phyloP scores from a whole-genome alignment of 1,139 yeast species.

The Sugiyamaella paludigena region DNA sequence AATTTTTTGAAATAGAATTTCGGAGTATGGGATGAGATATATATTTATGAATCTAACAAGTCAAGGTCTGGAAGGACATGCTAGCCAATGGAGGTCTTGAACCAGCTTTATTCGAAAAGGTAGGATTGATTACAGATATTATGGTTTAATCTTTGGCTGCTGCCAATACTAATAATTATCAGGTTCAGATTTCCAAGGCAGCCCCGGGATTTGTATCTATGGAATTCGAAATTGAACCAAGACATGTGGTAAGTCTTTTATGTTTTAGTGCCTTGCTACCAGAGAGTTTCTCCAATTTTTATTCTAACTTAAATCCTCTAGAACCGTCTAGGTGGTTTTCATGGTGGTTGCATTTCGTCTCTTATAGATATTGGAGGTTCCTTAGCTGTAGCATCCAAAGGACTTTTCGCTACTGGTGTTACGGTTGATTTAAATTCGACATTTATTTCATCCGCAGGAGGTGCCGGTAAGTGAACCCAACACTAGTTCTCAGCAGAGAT shows the following conservation, averaged over 20 bases:
- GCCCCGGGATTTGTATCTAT: constrained; percentile 38
- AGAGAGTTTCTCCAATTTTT: not conserved
- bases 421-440: constrained; percentile 44
- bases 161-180: not conserved
- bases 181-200: constrained; percentile 30
- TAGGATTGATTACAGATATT: constrained; percentile 19
- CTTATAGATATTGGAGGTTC: constrained; percentile 47
- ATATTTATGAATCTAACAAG: constrained; percentile 9
- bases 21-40: not conserved
- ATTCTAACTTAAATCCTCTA: constrained; percentile 12
- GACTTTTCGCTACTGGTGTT: constrained; percentile 45
- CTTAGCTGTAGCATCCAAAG: constrained; percentile 43
- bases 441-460: constrained; percentile 43
- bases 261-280: too few relatives aligned
- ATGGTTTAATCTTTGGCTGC: too few relatives aligned
- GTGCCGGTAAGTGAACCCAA: constrained; percentile 17
- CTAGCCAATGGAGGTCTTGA: constrained; percentile 39
- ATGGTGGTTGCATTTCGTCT: constrained; percentile 44
- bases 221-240: constrained; percentile 36
- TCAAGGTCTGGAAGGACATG: constrained; percentile 39
- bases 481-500: too few relatives aligned
- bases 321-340: constrained; percentile 43
- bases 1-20: not conserved
- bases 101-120: constrained; percentile 36
- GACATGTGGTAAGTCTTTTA: constrained; percentile 35